Conservation (phyloP, 208 protist genomes). For the Acanthamoeba castellanii region DNA sequence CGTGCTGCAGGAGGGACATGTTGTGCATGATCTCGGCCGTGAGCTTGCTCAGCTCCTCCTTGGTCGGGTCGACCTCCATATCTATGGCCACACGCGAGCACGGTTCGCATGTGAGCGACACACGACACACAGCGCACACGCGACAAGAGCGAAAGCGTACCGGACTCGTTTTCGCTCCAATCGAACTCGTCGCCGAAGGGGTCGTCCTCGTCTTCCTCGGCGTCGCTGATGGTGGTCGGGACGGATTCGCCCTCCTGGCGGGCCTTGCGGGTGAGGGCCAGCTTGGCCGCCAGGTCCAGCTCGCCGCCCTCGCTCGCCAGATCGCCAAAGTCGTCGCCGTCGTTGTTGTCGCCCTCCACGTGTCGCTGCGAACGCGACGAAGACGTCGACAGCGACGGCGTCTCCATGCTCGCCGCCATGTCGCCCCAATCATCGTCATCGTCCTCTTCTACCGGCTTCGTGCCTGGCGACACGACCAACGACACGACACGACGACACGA, state of each 20-base stretch:
- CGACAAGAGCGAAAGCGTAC: not conserved
- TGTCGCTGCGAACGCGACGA: not conserved
- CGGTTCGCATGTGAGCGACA: not conserved
- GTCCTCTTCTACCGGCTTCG: not conserved
- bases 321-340: constrained; percentile 74
- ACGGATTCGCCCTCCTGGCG: not conserved
- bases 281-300: constrained; percentile 37
- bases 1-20: constrained; percentile 54
- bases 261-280: not conserved
- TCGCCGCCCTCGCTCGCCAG: constrained; percentile 80
- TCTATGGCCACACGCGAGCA: not conserved
- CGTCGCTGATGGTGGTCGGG: not conserved
- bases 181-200: constrained; percentile 76
- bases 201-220: constrained; percentile 71
- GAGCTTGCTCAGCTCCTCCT: constrained; percentile 68
- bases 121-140: not conserved
- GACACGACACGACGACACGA: no score
- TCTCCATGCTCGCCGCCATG: not conserved
- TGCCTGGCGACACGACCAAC: no score
- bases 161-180: not conserved
- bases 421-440: not conserved
- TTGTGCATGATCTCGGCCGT: constrained; percentile 62
- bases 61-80: constrained; percentile 24
- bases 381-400: not conserved
- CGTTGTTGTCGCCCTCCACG: constrained; percentile 40